Conservation (phyloP, 495 filamentous ascomycete genomes). For the Penicillium dipodomyicola region DNA sequence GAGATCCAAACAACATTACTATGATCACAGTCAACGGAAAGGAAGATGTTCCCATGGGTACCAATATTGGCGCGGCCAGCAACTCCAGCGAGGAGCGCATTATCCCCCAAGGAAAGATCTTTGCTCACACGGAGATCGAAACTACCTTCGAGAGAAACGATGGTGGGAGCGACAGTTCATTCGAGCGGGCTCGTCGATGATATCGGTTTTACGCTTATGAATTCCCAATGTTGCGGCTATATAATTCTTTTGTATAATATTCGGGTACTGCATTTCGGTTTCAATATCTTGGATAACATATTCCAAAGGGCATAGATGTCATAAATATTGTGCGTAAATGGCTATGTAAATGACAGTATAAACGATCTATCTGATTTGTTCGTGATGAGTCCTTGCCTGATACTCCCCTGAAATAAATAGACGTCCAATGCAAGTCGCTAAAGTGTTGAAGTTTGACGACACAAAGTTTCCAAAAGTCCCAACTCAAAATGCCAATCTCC, state of each 20-base stretch:
- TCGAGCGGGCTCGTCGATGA: constrained; percentile 21
- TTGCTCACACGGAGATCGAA: constrained; percentile 38
- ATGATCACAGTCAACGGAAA: constrained; percentile 20
- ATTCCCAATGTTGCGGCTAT: not conserved
- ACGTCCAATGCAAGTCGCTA: constrained; percentile 4
- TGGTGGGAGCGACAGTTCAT: constrained; percentile 4
- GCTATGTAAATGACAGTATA: not conserved
- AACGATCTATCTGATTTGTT: not conserved
- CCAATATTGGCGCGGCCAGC: constrained; percentile 25
- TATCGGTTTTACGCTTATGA: not conserved
- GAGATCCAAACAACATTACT: constrained; percentile 22
- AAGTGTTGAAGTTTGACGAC: not conserved
- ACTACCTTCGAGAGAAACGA: constrained; percentile 35
- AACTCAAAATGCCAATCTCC: not conserved
- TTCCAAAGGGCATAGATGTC: not conserved
- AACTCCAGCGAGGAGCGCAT: constrained; percentile 37
- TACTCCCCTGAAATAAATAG: not conserved
- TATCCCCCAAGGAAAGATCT: constrained; percentile 40
- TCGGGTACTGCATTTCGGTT: constrained; percentile 8
- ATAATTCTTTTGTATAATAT: constrained; percentile 1
- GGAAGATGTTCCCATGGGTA: constrained; percentile 23
- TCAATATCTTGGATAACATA: not conserved
- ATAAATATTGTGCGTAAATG: not conserved
- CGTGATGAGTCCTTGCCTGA: not conserved
- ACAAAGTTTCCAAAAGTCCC: not conserved